Evolutionary conservation across 345 rosid species (phyloP).

Genomic region (Eucalyptus marginata): DNA sequence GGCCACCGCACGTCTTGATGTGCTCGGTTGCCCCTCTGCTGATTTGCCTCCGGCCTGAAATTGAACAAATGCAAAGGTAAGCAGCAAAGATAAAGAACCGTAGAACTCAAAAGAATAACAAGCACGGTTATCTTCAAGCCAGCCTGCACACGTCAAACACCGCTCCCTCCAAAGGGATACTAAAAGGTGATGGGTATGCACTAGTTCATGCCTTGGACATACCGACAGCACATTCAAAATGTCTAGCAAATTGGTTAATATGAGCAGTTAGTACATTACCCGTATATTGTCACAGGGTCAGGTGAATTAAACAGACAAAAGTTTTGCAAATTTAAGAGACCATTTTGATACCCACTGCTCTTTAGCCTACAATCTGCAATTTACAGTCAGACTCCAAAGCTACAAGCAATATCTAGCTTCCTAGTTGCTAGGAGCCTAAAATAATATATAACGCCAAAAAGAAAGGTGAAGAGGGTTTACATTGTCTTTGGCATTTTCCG

Average conservation of each 20-base stretch:
- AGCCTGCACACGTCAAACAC: neutral
- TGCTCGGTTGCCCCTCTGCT: constrained; percentile 11
- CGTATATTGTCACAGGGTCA: neutral
- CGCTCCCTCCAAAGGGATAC: neutral
- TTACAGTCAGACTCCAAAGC: neutral
- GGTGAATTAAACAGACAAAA: neutral
- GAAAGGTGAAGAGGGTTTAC: constrained; percentile 8
- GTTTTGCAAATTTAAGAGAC: neutral
- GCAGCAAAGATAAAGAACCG: neutral
- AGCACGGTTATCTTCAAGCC: neutral
- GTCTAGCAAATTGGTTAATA: neutral
- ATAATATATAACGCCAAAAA: neutral
- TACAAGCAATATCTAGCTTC: neutral
- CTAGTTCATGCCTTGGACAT: neutral
- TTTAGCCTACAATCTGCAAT: neutral
- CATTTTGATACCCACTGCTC: neutral
- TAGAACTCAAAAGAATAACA: neutral
- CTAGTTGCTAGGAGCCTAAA: neutral
- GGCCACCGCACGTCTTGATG: neutral
- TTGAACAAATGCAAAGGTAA: neutral
- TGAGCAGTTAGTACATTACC: neutral
- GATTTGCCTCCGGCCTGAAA: constrained; percentile 17
- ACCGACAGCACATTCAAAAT: neutral
- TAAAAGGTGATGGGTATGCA: neutral
- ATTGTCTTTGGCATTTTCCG: constrained; percentile 32